phyloP scores from a whole-genome alignment of 331 rosid species.

The Quercus lobata region DNA sequence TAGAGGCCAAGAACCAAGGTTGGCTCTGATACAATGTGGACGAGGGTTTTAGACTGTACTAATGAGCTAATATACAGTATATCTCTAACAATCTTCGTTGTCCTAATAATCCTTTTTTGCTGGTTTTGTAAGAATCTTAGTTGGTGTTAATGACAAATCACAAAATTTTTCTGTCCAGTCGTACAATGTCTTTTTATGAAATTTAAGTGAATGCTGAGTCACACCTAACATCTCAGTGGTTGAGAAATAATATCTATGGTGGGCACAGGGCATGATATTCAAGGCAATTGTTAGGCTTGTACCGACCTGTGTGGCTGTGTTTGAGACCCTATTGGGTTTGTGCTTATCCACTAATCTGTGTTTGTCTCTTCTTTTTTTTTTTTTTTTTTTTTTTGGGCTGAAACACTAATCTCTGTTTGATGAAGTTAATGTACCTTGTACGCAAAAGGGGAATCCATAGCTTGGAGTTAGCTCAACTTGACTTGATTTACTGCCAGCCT shows the following conservation, averaged over 20 bases:
- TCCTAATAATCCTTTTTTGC: neutral
- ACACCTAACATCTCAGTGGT: conserved; percentile 1
- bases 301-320: too few species aligned
- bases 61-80: too few species aligned
- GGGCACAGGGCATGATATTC: neutral
- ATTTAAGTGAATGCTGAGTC: neutral
- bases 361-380: too few species aligned
- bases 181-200: neutral
- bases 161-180: neutral
- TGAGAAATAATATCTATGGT: neutral
- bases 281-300: too few species aligned
- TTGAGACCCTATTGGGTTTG: neutral
- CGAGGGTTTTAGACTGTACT: too few species aligned
- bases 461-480: too few species aligned
- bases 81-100: too few species aligned
- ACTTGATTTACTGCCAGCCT: too few species aligned
- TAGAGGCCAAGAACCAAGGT: too few species aligned
- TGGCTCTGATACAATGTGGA: too few species aligned
- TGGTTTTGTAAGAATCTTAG: neutral
- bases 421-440: neutral
- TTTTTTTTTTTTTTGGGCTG: too few species aligned
- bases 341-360: neutral
- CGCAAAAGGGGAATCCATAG: too few species aligned
- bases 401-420: neutral
- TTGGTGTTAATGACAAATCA: neutral